A percentile compares a stretch with the other conserved stretches of the same genome.
These are phyloP conservation scores for Trametes sp. DNA, from an alignment of 1,284 basidiomycete species.

Conservation along the genomic window DNA sequence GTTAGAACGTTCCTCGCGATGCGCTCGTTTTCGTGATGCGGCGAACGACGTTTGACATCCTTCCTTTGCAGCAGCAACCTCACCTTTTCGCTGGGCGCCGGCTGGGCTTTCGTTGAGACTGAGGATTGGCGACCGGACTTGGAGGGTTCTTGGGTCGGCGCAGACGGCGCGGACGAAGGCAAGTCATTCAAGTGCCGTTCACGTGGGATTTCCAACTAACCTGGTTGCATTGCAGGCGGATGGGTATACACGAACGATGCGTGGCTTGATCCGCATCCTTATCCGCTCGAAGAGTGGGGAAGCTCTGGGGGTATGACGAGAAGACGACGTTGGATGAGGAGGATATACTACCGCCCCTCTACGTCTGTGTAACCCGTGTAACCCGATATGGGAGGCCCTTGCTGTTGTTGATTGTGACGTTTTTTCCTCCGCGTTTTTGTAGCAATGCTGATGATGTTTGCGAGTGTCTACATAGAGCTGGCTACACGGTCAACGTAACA, in stretches of 20 bases:
- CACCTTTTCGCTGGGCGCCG: constrained; percentile 72
- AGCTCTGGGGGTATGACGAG: constrained; percentile 60
- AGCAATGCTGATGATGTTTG: too few relatives aligned
- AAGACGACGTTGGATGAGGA: constrained; percentile 67
- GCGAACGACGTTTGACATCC: constrained; percentile 25
- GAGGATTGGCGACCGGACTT: constrained; percentile 79
- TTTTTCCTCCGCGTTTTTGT: too few relatives aligned
- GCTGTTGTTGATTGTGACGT: too few relatives aligned
- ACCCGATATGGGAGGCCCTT: neutral
- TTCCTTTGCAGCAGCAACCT: constrained; percentile 68
- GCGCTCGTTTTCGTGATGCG: neutral
- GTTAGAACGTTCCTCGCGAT: constrained; percentile 51
- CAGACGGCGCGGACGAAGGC: constrained; percentile 56
- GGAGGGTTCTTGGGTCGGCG: constrained; percentile 58
- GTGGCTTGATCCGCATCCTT: constrained; percentile 62
- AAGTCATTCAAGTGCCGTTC: neutral
- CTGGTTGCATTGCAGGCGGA: constrained; percentile 53
- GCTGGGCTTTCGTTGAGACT: constrained; percentile 76
- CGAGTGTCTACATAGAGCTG: too few relatives aligned
- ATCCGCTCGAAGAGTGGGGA: constrained; percentile 52
- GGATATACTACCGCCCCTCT: constrained; percentile 58
- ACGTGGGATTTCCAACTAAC: neutral
- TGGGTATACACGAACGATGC: constrained; percentile 82
- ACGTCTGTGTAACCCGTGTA: constrained; percentile 4
- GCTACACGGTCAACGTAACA: neutral